phyloP scores from a whole-genome alignment of 371 early-diverging fungal species.

The Mortierella sp. region DNA sequence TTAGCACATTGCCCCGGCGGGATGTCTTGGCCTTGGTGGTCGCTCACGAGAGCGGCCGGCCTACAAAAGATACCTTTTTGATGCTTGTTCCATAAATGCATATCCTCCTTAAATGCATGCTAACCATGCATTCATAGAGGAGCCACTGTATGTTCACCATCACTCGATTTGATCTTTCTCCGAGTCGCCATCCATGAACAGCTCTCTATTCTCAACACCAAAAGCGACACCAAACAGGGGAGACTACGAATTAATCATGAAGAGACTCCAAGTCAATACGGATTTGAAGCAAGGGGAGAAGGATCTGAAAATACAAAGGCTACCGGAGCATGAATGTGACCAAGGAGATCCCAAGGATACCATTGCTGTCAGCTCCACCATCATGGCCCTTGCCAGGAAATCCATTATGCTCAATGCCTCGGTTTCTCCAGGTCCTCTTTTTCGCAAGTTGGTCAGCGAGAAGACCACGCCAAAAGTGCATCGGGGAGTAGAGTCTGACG shows the following conservation, averaged over 20 bases:
- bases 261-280: constrained; percentile 1
- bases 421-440: constrained; percentile 21
- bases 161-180: too few species aligned
- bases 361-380: constrained; percentile 3
- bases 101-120: too few species aligned
- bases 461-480: background rate
- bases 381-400: constrained; percentile 40
- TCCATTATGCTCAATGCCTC: constrained; percentile 39
- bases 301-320: background rate
- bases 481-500: background rate
- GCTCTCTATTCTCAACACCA: too few species aligned
- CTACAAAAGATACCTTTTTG: too few species aligned
- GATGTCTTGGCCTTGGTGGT: too few species aligned
- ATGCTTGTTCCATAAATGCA: too few species aligned
- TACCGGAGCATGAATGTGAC: background rate
- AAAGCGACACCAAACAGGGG: too few species aligned
- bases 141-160: too few species aligned
- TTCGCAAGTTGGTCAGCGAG: constrained; percentile 15
- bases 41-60: too few species aligned
- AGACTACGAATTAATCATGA: constrained; percentile 9
- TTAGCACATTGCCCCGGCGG: too few species aligned
- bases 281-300: background rate
- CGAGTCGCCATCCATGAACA: too few species aligned
- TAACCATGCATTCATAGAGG: too few species aligned
- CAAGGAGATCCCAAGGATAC: background rate